Base-by-base conservation (phyloP, 129 eudicot species). In the Chrysanthemum seticuspe region DNA sequence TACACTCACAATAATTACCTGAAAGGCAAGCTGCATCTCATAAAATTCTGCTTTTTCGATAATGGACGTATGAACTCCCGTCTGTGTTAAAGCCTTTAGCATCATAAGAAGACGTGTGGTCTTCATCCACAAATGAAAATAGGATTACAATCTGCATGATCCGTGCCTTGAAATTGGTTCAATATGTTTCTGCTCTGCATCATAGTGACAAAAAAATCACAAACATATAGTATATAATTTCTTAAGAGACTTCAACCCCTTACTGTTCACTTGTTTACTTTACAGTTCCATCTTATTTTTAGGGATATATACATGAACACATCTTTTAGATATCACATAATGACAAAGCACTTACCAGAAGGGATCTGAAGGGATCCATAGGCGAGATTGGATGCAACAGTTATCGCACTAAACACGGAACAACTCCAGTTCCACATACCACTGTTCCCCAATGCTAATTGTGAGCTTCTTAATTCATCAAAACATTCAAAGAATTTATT, bases 371-470 rank as follows among this genome's bases (percentile, higher is more conserved):
- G 70, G 58, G 97, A 88, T 73, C 96, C 99, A 73, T 97, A 95
- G 59, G 96, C 97, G 76, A 95, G 96, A 75, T 85, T 88, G 14
- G 99, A 86, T 66, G 97, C 97, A 67, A 96, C 96, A 81, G 94
- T 88, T 80, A 95, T 86, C 15, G 97, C 96, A 80, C 96, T 95
- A 74, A 95, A 86, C 55, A 90, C 92, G 14, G 99, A 94, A 73
- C 97, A 80, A 13, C n/a, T n/a, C n/a, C n/a, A n/a, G n/a, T 87
- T 88, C 99, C 96, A 95, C 94, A 88, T 83, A 70, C 99, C 97
- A 76, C 99, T 90, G 80, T 84, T 88, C 49, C 99, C 97, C 74
- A 95, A 73, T 56, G 88, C 88, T 27, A 96, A 88, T 66, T 95
- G 97, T 73, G 99, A 95, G 71, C 74, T 86, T 80, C 96, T 88